A percentile compares a stretch with the other conserved stretches of the same genome.
phyloP scores from a whole-genome alignment of 257 asterid genomes.

The Solanum microdontum region DNA sequence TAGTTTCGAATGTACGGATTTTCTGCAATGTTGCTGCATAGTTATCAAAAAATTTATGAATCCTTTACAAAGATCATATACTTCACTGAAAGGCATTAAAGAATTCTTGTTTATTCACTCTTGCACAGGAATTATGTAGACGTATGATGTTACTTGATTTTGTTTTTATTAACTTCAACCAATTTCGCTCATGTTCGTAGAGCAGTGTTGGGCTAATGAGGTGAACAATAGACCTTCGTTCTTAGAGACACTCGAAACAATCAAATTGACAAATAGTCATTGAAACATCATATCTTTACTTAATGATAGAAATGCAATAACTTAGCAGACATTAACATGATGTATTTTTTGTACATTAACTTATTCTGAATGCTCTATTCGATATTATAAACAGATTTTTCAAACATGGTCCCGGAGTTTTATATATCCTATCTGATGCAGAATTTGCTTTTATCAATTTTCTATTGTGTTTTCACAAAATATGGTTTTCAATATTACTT shows the following conservation, averaged over 20 bases:
- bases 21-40: no score
- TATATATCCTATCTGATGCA: neutral
- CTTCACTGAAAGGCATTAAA: no score
- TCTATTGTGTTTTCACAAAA: neutral
- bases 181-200: neutral
- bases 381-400: neutral
- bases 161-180: no score
- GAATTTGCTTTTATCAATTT: neutral
- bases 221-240: conserved; percentile 6
- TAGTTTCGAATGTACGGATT: no score
- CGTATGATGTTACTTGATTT: neutral
- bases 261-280: conserved; percentile 29
- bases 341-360: neutral
- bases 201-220: no score
- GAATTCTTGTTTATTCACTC: no score
- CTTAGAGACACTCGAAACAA: conserved; percentile 43
- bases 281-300: conserved; percentile 9
- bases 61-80: no score
- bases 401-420: no score
- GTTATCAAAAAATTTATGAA: no score
- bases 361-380: neutral
- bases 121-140: neutral
- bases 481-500: no score
- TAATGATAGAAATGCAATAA: neutral
- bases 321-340: neutral